These are phyloP conservation scores for Dittrichia graveolens DNA, from an alignment of 129 eudicot species.

Conservation along the genomic window DNA sequence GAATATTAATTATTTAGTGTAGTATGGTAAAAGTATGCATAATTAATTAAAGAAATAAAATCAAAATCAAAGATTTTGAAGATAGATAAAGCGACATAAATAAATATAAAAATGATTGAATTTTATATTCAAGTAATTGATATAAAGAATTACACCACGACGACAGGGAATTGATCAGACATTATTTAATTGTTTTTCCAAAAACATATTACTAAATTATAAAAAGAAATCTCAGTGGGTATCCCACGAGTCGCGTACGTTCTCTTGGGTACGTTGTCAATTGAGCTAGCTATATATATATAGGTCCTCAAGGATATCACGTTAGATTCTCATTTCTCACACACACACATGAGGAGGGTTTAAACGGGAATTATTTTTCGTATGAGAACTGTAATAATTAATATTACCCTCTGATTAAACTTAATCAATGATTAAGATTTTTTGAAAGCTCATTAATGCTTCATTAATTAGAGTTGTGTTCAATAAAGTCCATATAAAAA, in stretches of 20 bases:
- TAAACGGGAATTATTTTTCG: no score
- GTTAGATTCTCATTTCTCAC: no score
- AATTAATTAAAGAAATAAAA: constrained; percentile 9
- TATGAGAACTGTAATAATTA: no score
- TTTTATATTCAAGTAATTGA: not conserved
- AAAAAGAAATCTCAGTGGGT: constrained; percentile 26
- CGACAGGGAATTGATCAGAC: constrained; percentile 11
- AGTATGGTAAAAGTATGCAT: not conserved
- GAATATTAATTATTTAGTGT: no score
- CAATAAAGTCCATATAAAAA: no score
- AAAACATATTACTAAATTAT: not conserved
- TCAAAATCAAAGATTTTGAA: constrained; percentile 20
- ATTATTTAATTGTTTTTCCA: not conserved
- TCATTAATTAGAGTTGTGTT: no score
- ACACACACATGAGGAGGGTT: no score
- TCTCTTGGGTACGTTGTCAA: constrained; percentile 3
- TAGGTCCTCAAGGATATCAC: no score
- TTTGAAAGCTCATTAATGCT: no score
- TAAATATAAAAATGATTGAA: constrained; percentile 5
- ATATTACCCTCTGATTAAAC: no score
- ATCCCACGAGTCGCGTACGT: constrained; percentile 14
- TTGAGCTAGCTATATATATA: no score
- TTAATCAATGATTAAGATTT: no score
- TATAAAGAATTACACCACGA: constrained; percentile 29
- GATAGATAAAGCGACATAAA: constrained; percentile 15